Evolutionary conservation across 139 green algal species (phyloP).

Genomic region (Penium margaritaceum): DNA sequence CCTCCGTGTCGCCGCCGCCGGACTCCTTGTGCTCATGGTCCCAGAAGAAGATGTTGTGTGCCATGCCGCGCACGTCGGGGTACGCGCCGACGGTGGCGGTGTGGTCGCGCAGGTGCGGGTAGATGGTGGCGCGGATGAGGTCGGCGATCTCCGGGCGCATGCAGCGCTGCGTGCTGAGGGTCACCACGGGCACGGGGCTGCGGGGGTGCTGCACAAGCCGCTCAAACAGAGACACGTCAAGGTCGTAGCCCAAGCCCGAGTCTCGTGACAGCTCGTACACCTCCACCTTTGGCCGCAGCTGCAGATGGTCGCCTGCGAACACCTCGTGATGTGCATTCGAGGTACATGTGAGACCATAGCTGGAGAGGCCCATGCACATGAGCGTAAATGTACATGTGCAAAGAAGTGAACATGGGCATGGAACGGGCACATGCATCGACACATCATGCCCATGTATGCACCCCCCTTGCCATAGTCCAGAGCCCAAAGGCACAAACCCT

Average conservation of each 20-base stretch:
- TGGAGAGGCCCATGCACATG: no score
- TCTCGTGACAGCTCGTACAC: constrained; percentile 56
- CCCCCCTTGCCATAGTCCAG: no score
- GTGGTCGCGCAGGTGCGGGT: constrained; percentile 49
- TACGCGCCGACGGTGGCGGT: constrained; percentile 26
- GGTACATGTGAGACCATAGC: no score
- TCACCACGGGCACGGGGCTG: background rate
- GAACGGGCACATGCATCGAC: no score
- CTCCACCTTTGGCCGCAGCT: constrained; percentile 71
- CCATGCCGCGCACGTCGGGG: constrained; percentile 30
- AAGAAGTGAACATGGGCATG: no score
- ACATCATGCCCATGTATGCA: no score
- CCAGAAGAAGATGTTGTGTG: constrained; percentile 56
- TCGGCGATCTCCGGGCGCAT: constrained; percentile 63
- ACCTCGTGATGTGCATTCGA: no score
- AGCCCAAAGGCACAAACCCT: no score
- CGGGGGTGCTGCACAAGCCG: constrained; percentile 44
- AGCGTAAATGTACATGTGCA: no score
- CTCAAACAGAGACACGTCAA: constrained; percentile 70
- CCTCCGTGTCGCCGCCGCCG: constrained; percentile 46
- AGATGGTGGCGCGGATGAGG: constrained; percentile 56
- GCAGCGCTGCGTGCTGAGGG: constrained; percentile 61
- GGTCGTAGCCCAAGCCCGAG: constrained; percentile 33
- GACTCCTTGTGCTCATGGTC: constrained; percentile 56
- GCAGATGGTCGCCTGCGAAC: constrained; percentile 46